Base-by-base conservation (phyloP, 129 eudicot species). In the Tagetes patula region DNA sequence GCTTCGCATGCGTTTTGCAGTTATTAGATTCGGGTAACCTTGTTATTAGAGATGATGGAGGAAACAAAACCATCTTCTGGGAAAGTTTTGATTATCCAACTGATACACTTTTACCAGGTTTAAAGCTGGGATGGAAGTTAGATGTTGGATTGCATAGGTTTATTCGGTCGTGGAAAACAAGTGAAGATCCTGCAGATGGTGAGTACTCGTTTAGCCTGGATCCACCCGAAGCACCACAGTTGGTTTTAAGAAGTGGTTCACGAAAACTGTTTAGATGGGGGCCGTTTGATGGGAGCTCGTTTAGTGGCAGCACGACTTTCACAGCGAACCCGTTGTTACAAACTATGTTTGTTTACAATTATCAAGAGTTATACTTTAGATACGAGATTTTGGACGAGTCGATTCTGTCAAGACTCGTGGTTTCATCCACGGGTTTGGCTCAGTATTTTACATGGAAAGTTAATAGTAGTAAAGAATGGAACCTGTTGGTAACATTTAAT, bases 1-100 rank as follows among this genome's bases (percentile, higher is more conserved):
- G 37, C 46, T 47, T 55, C 48, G 65, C 20, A 14, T 80, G 81
- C 3, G 73, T 80, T 27, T 9, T 78, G 11, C 82, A 82, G 76
- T 54, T 85, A 58, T 45, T 77, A 49, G 76, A 85, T 52, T 38
- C 85, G 0, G 85, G 87, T 32, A 85, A 85, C 70, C 82, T 85
- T 42, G 83, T 82, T 6, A 64, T 85, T 34, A 67, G 77, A 73
- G 82, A 77, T 54, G 77, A 66, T 34, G 55, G 43, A 36, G 40
- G 47, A 11, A 70, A 69, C 69, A 69, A 39, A 9, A 58, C 63
- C 20, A 41, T 39, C 56, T 11, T 77, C 43, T 82, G 85, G 85
- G 82, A 82, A 60, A 82, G 85, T 14, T 82, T 82, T 42, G 70
- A 82, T 67, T 62, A 33, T 76, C 84, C 83, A 1, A 61, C 80